Base-by-base conservation (phyloP, 1,139 yeast species). In the Blastobotrys elegans region DNA sequence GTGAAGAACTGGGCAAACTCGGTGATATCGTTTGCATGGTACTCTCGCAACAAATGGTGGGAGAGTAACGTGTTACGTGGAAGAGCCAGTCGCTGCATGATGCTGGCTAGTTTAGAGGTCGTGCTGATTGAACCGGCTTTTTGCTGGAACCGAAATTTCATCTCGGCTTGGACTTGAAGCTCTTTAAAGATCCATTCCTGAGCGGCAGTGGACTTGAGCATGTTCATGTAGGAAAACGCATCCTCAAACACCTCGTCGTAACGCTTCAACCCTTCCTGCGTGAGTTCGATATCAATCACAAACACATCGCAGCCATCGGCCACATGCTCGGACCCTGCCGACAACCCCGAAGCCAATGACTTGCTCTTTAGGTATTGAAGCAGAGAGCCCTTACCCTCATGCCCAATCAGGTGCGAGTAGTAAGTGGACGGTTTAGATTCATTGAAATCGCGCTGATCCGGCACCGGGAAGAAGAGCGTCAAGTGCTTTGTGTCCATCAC, bases 341-440 rank as follows among this genome's bases (percentile, higher is more conserved):
- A 78, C 46, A 92, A 73, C 14, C 78, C 82, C 53, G 79, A 84
- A 4, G 89, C 95, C 88, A 92, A 87, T 10, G 92, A 86, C 53
- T 76, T 71, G 37, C 71, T 67, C 66, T 89, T 90, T 54, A 90
- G 75, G 55, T 73, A 75, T 47, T 81, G 76, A 33, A 87, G 72
- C 16, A 92, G 66, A 1, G 96, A 87, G 1, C 97, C 97, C 46
- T 80, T 74, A 47, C 88, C 87, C 68, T 92, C 97, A 64, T 92
- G 97, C 30, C 98, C 97, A 48, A 92, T 68, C 49, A 92, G 71
- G 64, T 90, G 97, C 22, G 92, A 78, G 56, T 72, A 76, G 64
- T 88, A 85, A 46, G 75, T 77, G 11, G 77, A 74, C 0, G 97
- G 95, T 56, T 79, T 80, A 24, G 77, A 73, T 43, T 76, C 76